Percentiles rank a stretch among this genome's conserved stretches.
phyloP scores from a whole-genome alignment of 257 asterid genomes.

The Anisodus acutangulus region DNA sequence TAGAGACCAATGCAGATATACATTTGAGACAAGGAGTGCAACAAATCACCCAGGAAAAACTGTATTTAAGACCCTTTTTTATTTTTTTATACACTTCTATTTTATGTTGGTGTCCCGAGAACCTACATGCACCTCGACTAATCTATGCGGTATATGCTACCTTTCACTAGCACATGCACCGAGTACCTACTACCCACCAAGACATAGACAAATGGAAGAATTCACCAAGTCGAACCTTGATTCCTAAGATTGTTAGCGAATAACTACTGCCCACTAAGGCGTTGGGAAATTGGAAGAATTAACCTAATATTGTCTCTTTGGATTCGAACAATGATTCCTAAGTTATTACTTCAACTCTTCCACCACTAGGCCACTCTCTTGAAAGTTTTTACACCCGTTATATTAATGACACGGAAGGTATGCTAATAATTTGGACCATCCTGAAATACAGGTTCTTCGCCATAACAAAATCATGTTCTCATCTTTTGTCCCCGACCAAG shows the following conservation, averaged over 20 bases:
- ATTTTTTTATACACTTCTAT: background rate
- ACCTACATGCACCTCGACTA: background rate
- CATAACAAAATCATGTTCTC: background rate
- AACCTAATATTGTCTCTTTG: background rate
- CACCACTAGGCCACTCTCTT: background rate
- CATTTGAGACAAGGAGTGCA: conserved; percentile 11
- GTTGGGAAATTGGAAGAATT: background rate
- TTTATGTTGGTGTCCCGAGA: background rate
- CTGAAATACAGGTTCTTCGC: background rate
- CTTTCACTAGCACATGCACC: background rate
- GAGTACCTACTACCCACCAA: background rate
- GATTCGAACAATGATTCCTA: background rate
- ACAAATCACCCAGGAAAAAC: background rate
- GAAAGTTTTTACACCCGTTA: background rate
- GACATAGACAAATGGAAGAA: background rate
- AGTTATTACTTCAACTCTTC: conserved; percentile 6
- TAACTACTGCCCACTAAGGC: background rate
- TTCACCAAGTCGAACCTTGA: background rate
- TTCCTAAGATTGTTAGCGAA: background rate
- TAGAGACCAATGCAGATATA: background rate
- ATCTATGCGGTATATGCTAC: background rate
- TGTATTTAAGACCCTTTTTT: background rate
- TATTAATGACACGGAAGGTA: background rate
- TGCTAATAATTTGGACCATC: background rate
- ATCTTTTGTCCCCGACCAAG: background rate